These are phyloP conservation scores for Fusarium transvaalense DNA, from an alignment of 2,329 filamentous ascomycete species.

Conservation along the genomic window DNA sequence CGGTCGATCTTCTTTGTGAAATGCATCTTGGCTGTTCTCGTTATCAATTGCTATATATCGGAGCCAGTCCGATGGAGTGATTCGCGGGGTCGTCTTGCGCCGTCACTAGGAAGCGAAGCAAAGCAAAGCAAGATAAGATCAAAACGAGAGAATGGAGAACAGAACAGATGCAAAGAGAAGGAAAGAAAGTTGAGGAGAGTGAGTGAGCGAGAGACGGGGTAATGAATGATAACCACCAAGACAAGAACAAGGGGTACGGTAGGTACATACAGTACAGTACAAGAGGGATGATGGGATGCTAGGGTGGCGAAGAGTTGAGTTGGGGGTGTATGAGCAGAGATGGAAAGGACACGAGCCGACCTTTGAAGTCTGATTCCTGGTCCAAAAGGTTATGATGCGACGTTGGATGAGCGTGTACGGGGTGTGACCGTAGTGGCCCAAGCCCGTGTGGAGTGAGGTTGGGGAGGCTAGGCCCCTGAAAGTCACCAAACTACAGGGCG, in stretches of 20 bases:
- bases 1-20: slow-evolving; percentile 90
- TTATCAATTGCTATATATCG: slow-evolving; percentile 29
- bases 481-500: slow-evolving; percentile 31
- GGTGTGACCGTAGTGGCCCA: slow-evolving; percentile 35
- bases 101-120: slow-evolving; percentile 23
- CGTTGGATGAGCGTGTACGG: slow-evolving; percentile 21
- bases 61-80: slow-evolving; percentile 44
- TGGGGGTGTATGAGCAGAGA: slow-evolving; percentile 32
- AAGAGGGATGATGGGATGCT: slow-evolving; percentile 39
- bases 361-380: slow-evolving; percentile 23
- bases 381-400: slow-evolving; percentile 26
- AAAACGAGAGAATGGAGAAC: slow-evolving; percentile 17
- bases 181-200: slow-evolving; percentile 1
- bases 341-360: slow-evolving; percentile 30
- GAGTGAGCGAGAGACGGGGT: slow-evolving; percentile 44
- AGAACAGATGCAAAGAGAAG: slow-evolving; percentile 5
- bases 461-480: slow-evolving; percentile 31
- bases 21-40: slow-evolving; percentile 58
- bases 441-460: slow-evolving; percentile 34
- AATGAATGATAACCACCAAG: slow-evolving; percentile 42
- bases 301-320: slow-evolving; percentile 46
- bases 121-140: slow-evolving; percentile 11
- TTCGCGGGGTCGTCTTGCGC: slow-evolving; percentile 31
- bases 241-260: slow-evolving; percentile 37
- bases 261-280: slow-evolving; percentile 37